Percentiles rank a stretch among this genome's conserved stretches.
Conservation (phyloP, 345 rosid species). For the Excoecaria agallocha region DNA sequence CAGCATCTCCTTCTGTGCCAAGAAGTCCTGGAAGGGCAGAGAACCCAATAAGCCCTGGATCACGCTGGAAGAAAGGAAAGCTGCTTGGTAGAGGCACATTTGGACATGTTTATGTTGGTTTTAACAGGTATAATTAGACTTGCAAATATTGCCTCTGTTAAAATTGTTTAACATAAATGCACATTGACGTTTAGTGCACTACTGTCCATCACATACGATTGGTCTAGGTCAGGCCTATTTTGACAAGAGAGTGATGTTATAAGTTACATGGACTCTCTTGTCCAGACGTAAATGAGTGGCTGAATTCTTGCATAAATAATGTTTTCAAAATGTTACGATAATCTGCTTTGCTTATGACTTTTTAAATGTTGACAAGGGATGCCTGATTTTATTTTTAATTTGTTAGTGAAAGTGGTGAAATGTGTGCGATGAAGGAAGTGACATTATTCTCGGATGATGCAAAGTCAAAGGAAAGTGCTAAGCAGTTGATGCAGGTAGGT, state of each 20-base stretch:
- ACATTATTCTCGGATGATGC: constrained; percentile 76
- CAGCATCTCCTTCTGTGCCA: constrained; percentile 90
- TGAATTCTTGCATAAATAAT: constrained; percentile 4
- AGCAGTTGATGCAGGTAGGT: constrained; percentile 45
- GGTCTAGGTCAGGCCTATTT: not conserved
- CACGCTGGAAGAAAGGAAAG: constrained; percentile 76
- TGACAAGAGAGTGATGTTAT: not conserved
- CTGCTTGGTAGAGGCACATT: constrained; percentile 79
- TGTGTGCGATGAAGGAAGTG: constrained; percentile 94
- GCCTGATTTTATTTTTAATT: not conserved
- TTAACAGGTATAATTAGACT: constrained; percentile 48
- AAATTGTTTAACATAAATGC: not conserved
- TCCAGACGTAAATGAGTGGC: not conserved
- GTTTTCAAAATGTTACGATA: not conserved
- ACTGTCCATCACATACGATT: not conserved
- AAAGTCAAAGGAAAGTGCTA: constrained; percentile 73
- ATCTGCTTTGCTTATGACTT: not conserved
- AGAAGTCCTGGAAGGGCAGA: constrained; percentile 94
- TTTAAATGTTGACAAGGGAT: not conserved
- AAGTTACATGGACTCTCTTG: not conserved
- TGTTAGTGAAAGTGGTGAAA: constrained; percentile 72
- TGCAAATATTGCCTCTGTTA: not conserved
- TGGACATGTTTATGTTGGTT: constrained; percentile 76
- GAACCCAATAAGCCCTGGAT: constrained; percentile 59
- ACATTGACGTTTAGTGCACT: not conserved